These are phyloP conservation scores for Blakeslea trispora DNA, from an alignment of 371 early-diverging fungal species.

Conservation along the genomic window DNA sequence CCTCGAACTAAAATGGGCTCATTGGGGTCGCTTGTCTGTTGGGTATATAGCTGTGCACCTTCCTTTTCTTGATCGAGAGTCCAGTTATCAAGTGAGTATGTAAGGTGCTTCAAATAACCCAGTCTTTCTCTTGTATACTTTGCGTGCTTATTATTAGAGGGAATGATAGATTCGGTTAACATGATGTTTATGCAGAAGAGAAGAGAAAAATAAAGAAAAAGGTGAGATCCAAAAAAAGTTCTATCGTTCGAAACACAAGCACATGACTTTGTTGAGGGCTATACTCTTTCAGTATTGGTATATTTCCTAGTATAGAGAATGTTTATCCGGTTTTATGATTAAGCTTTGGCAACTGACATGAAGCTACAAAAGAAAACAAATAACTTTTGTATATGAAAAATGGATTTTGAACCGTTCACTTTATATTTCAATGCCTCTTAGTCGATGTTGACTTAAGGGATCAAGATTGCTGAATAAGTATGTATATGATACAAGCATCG, in stretches of 20 bases:
- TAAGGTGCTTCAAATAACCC: constrained; percentile 16
- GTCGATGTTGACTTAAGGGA: too few relatives aligned
- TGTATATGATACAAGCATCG: too few relatives aligned
- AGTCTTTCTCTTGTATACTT: constrained; percentile 15
- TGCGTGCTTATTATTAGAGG: constrained; percentile 16
- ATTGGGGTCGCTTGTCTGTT: constrained; percentile 8
- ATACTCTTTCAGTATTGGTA: too few relatives aligned
- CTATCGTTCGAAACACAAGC: neutral
- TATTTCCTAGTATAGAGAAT: too few relatives aligned
- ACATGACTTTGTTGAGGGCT: neutral
- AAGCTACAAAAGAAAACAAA: too few relatives aligned
- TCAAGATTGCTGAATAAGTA: too few relatives aligned
- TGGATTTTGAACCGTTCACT: too few relatives aligned
- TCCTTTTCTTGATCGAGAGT: constrained; percentile 10
- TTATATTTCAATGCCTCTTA: too few relatives aligned
- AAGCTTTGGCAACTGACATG: too few relatives aligned
- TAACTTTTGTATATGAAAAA: too few relatives aligned
- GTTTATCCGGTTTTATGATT: too few relatives aligned
- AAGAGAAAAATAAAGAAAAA: neutral
- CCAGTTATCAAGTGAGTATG: constrained; percentile 24
- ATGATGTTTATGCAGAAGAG: constrained; percentile 1
- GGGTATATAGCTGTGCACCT: constrained; percentile 18
- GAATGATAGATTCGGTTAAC: constrained; percentile 2
- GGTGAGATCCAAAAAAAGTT: neutral
- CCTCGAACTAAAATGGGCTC: constrained; percentile 27